Evolutionary conservation across 1,139 yeast species (phyloP).

Genomic region (Taphrina betulina): DNA sequence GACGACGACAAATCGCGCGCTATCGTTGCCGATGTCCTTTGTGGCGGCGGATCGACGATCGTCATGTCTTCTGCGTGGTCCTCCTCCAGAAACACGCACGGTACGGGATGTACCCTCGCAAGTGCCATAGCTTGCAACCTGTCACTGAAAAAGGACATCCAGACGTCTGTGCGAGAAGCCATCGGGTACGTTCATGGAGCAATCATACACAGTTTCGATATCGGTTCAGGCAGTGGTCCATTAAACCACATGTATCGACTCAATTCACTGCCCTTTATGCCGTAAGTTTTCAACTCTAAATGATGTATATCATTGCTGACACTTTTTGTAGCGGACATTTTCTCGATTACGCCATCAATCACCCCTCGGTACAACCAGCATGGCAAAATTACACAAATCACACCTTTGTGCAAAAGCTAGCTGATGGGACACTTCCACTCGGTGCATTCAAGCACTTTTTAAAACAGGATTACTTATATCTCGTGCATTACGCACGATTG

Average conservation of each 20-base stretch:
- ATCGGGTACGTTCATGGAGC: constrained; percentile 69
- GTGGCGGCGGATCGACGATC: constrained; percentile 50
- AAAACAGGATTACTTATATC: constrained; percentile 69
- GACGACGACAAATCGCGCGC: constrained; percentile 29
- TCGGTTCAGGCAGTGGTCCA: constrained; percentile 42
- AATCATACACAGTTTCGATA: constrained; percentile 45
- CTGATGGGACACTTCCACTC: constrained; percentile 54
- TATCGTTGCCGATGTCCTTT: constrained; percentile 60
- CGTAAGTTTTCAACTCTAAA: not conserved
- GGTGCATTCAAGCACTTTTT: constrained; percentile 58
- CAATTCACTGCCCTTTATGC: constrained; percentile 41
- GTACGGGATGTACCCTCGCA: constrained; percentile 88
- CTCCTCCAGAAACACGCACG: constrained; percentile 65
- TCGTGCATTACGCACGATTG: constrained; percentile 66
- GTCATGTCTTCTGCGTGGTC: constrained; percentile 55
- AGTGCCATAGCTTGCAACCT: constrained; percentile 76
- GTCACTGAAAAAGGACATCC: constrained; percentile 54
- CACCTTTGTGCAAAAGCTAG: constrained; percentile 58
- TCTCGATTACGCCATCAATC: constrained; percentile 55
- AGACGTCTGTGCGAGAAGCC: constrained; percentile 55
- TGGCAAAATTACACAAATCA: constrained; percentile 67
- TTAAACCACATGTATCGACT: constrained; percentile 38
- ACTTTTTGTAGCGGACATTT: constrained; percentile 48
- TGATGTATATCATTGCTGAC: constrained; percentile 36
- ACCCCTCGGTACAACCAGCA: constrained; percentile 51